Conservation (phyloP, 1,284 basidiomycete genomes). For the Moesziomyces parantarcticus region DNA sequence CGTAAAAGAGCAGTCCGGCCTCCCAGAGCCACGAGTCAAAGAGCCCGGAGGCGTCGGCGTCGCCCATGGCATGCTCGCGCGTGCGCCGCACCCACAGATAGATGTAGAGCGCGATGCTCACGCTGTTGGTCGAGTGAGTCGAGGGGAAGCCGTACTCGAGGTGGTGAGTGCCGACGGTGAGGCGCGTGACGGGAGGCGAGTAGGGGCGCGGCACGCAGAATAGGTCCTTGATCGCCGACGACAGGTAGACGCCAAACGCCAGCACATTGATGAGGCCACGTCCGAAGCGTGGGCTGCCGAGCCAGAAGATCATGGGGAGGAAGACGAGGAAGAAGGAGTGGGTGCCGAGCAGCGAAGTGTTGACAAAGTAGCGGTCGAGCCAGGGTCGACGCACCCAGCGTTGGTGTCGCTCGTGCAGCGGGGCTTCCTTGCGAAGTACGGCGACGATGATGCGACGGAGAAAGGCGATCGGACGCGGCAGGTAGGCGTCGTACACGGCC, state of each 20-base stretch:
- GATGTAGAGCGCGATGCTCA: constrained; percentile 77
- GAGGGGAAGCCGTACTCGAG: constrained; percentile 89
- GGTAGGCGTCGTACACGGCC: constrained; percentile 55
- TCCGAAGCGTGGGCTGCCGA: constrained; percentile 79
- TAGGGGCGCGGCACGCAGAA: constrained; percentile 91
- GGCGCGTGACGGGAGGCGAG: constrained; percentile 85
- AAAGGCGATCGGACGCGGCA: constrained; percentile 42
- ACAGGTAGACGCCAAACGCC: constrained; percentile 82
- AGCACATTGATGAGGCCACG: constrained; percentile 74
- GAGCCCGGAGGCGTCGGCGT: background rate
- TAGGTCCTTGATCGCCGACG: constrained; percentile 87
- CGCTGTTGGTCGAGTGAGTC: constrained; percentile 90
- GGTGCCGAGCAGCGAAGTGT: constrained; percentile 81
- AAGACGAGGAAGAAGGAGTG: constrained; percentile 95
- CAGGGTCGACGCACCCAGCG: constrained; percentile 69
- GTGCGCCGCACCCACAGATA: constrained; percentile 54
- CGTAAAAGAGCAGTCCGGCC: constrained; percentile 49
- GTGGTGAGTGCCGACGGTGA: constrained; percentile 71
- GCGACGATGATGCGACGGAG: constrained; percentile 45
- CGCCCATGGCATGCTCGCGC: constrained; percentile 4
- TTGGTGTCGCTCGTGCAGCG: constrained; percentile 50
- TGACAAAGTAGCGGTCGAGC: constrained; percentile 88
- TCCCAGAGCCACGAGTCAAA: constrained; percentile 52
- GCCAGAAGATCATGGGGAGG: constrained; percentile 87
- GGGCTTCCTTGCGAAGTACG: constrained; percentile 37